Base-by-base conservation (phyloP, 345 rosid species). In the Combretum micranthum region DNA sequence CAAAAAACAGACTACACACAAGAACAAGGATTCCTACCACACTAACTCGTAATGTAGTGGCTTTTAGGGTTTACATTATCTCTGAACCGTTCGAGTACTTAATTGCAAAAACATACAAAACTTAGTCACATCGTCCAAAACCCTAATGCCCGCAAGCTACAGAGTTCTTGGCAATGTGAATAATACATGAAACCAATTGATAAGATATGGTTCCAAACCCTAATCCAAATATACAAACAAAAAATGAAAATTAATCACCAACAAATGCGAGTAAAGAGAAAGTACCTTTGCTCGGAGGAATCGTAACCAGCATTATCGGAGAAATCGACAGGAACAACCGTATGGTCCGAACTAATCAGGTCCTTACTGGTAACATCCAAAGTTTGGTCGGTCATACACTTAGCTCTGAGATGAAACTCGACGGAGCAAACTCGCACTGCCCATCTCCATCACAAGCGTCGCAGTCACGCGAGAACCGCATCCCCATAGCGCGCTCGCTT, bases 391-490 rank as follows among this genome's bases (percentile, higher is more conserved):
- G 71, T 59, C 32, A 83, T 69, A 65, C 97, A 89, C 60, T 85
- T 90, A 49, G 95, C 84, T 0, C 86, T 67, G 18, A 92, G 82
- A 22, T 72, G 84, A 59, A 93, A 84, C 89, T 93, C 99, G 32
- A 88, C 97, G 26, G 97, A 89, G 80, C 97, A 89, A 65, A 89
- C 81, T 89, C 99, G 63, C 96, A 92, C 80, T 93, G 96, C 19
- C 95, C 97, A 45, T 92, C 99, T 0, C 97, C 97, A 51, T 93
- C 97, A 56, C 96, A 93, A 47, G 96, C 93, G 64, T 89, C 97
- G 55, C 97, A 92, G 75, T 88, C 96, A 0, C 96, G 82, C 15
- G 98, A 88, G 84, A 88, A 89, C 16, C 97, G 88, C 97, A 89
- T 92, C 65, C 71, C 64, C 96, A 92, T 92, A 42, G 99, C 99